These are phyloP conservation scores for Angophora floribunda DNA, from an alignment of 345 rosid species.

Conservation along the genomic window DNA sequence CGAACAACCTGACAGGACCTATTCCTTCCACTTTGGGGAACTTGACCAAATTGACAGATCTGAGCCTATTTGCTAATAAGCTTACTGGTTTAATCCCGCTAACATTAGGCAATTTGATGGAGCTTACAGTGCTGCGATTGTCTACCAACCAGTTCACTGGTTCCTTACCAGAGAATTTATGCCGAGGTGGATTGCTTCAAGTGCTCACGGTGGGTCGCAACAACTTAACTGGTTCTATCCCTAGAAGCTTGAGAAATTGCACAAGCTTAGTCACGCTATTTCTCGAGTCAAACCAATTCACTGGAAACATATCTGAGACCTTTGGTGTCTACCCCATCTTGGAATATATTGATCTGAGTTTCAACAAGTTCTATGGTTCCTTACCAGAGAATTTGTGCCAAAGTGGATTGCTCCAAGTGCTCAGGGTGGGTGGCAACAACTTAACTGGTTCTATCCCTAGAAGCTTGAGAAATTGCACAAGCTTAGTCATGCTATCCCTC, in stretches of 20 bases:
- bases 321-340: slow-evolving; percentile 9
- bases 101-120: slow-evolving; percentile 12
- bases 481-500: no score
- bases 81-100: background rate
- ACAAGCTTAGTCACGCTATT: slow-evolving; percentile 14
- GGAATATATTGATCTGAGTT: slow-evolving; percentile 6
- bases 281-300: slow-evolving; percentile 6
- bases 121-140: background rate
- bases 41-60: background rate
- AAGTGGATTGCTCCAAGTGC: no score
- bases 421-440: no score
- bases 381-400: no score
- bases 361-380: slow-evolving; percentile 20
- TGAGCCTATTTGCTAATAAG: background rate
- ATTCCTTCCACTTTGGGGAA: slow-evolving; percentile 10
- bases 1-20: slow-evolving; percentile 1
- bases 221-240: slow-evolving; percentile 6
- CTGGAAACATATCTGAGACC: slow-evolving; percentile 5
- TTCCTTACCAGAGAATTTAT: background rate
- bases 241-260: background rate
- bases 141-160: background rate
- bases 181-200: background rate
- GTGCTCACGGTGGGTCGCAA: background rate
- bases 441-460: no score
- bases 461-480: no score